These are phyloP conservation scores for Ocimum tenuiflorum DNA, from an alignment of 257 asterid species.

Conservation along the genomic window DNA sequence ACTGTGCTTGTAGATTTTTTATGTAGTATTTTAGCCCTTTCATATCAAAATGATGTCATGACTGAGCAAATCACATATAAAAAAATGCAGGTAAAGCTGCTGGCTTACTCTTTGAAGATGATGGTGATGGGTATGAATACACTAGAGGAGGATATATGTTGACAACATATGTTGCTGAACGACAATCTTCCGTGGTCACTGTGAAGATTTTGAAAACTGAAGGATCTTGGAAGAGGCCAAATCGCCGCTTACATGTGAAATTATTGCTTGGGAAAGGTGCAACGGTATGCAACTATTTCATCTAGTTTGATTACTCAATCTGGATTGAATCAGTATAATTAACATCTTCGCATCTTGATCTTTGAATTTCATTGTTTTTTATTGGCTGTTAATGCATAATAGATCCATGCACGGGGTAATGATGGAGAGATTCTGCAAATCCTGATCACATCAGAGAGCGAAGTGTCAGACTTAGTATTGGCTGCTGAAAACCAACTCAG, in stretches of 20 bases:
- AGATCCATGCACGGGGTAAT: slow-evolving; percentile 78
- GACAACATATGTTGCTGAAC: slow-evolving; percentile 81
- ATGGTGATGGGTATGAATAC: slow-evolving; percentile 87
- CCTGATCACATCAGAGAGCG: slow-evolving; percentile 56
- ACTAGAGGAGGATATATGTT: slow-evolving; percentile 55
- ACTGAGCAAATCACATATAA: neutral
- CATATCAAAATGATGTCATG: neutral
- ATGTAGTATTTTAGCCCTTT: neutral
- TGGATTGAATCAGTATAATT: neutral
- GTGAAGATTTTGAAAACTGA: slow-evolving; percentile 62
- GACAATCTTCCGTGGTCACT: slow-evolving; percentile 55
- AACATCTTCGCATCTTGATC: neutral
- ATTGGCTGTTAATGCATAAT: slow-evolving; percentile 7
- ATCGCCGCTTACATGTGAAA: slow-evolving; percentile 65
- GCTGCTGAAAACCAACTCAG: slow-evolving; percentile 50
- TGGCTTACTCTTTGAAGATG: slow-evolving; percentile 80
- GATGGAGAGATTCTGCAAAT: slow-evolving; percentile 71
- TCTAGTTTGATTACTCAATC: slow-evolving; percentile 3
- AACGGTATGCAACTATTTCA: slow-evolving; percentile 36
- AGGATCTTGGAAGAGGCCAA: slow-evolving; percentile 81
- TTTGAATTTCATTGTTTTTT: slow-evolving; percentile 12
- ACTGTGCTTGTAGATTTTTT: neutral
- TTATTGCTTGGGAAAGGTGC: slow-evolving; percentile 72
- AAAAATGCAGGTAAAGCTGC: slow-evolving; percentile 73
- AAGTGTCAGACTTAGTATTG: slow-evolving; percentile 43